These are phyloP conservation scores for Sclerotinia subarctica DNA, from an alignment of 2,329 filamentous ascomycete genomes.

Conservation along the genomic window DNA sequence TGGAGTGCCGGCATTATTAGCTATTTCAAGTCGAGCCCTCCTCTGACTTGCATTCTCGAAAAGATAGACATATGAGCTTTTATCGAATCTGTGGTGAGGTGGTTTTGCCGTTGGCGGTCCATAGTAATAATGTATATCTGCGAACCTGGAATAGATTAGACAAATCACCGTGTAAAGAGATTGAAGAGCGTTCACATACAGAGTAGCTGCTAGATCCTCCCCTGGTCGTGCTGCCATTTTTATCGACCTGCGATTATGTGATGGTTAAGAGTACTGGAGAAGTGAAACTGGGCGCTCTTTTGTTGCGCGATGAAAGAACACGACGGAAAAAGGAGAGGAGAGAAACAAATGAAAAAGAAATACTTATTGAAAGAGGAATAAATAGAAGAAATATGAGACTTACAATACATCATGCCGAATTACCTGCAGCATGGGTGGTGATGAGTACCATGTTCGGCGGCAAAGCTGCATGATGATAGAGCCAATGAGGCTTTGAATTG, in stretches of 20 bases:
- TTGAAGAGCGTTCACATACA: slow-evolving; percentile 44
- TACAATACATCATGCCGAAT: not conserved
- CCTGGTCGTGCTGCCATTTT: slow-evolving; percentile 48
- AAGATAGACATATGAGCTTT: slow-evolving; percentile 75
- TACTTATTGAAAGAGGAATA: not conserved
- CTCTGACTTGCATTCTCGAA: slow-evolving; percentile 69
- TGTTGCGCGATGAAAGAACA: slow-evolving; percentile 2
- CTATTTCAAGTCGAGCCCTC: slow-evolving; percentile 69
- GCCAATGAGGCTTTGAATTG: slow-evolving; percentile 12
- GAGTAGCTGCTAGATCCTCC: slow-evolving; percentile 51
- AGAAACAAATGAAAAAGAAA: not conserved
- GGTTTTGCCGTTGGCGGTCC: slow-evolving; percentile 62
- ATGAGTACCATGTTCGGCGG: slow-evolving; percentile 16
- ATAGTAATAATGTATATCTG: slow-evolving; percentile 78
- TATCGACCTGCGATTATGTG: slow-evolving; percentile 21
- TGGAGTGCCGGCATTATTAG: slow-evolving; percentile 69
- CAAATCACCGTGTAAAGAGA: not conserved
- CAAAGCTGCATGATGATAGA: slow-evolving; percentile 16
- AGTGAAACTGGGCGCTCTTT: slow-evolving; percentile 1
- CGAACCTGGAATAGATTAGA: slow-evolving; percentile 54
- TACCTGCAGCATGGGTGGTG: slow-evolving; percentile 17
- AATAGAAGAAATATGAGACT: slow-evolving; percentile 2
- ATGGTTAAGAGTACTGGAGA: slow-evolving; percentile 4
- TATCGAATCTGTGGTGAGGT: slow-evolving; percentile 77
- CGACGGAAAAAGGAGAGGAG: not conserved